phyloP scores from a whole-genome alignment of 2,329 filamentous ascomycete genomes.

The Aspergillus fructus region DNA sequence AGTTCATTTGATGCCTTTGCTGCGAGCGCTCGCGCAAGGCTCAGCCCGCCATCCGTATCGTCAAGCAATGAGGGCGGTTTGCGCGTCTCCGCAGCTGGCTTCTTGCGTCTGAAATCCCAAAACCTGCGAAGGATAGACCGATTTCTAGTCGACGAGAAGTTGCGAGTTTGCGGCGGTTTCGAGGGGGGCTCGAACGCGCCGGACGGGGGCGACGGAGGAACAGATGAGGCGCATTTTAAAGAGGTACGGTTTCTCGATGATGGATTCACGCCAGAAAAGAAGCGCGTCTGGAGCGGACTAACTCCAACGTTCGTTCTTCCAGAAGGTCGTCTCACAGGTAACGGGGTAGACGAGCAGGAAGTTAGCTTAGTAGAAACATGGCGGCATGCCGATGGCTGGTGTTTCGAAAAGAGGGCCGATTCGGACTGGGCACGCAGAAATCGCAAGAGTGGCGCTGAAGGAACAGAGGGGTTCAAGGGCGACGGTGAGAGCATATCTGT shows the following conservation, averaged over 20 bases:
- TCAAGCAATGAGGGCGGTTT: slow-evolving; percentile 60
- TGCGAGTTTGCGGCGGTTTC: slow-evolving; percentile 21
- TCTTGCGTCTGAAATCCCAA: slow-evolving; percentile 35
- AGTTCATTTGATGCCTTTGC: slow-evolving; percentile 80
- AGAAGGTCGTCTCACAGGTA: slow-evolving; percentile 20
- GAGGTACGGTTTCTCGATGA: slow-evolving; percentile 11
- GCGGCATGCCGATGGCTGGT: slow-evolving; percentile 27
- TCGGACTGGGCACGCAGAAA: slow-evolving; percentile 73
- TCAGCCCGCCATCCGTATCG: slow-evolving; percentile 63
- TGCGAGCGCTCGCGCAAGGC: slow-evolving; percentile 66
- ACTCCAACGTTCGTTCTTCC: slow-evolving; percentile 22
- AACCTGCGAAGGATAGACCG: slow-evolving; percentile 38
- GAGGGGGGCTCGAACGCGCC: slow-evolving; percentile 10
- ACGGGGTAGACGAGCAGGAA: slow-evolving; percentile 14
- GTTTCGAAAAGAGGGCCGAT: slow-evolving; percentile 50
- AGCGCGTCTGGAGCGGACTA: slow-evolving; percentile 21
- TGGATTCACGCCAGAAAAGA: slow-evolving; percentile 25
- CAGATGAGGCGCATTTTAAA: slow-evolving; percentile 15
- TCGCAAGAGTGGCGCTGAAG: slow-evolving; percentile 62
- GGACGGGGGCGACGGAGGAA: slow-evolving; percentile 1
- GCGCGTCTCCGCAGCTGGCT: slow-evolving; percentile 43
- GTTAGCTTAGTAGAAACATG: slow-evolving; percentile 15
- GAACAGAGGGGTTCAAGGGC: slow-evolving; percentile 40
- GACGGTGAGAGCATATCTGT: slow-evolving; percentile 40
- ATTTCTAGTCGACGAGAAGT: slow-evolving; percentile 31